Base-by-base conservation (phyloP, 108 stramenopile genomes). In the Skeletonema grethae region DNA sequence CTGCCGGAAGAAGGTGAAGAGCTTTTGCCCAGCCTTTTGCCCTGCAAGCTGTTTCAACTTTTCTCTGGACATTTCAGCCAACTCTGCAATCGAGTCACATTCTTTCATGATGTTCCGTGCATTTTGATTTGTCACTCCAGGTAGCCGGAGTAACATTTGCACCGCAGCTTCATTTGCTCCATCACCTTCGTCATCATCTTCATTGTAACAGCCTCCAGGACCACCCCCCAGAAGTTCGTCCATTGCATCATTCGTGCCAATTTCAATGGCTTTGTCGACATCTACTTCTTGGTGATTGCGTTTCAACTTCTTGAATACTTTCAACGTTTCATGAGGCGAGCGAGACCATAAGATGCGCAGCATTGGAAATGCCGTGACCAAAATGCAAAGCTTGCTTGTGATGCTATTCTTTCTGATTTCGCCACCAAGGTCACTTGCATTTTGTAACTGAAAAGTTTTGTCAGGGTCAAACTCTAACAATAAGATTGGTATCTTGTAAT, bases 381-480 rank as follows among this genome's bases (percentile, higher is more conserved):
- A 81, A 11, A 97, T 63, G 6, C 84, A 83, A 75, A 99, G 83
- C 72, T 97, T 97, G 7, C 94, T 95, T 67, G 84, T 84, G 61
- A 97, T 84, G 50, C 87, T 82, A 69, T 93, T 90, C 20, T 45
- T 85, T 69, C 83, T 70, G 57, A 98, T 97, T 61, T 97, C 97
- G 22, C 85, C 69, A 2, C 90, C 86, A 1, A 98, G 57, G 28
- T 97, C 95, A 63, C 86, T 84, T 7, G 86, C 50, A 48, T 88
- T 90, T 58, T 92, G 93, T 34, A 99, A 67, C 31, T 87, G 77
- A 64, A 99, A 98, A 7, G 95, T 88, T 64, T 97, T 96, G 24
- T 85, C 82, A 20, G 94, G 92, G 43, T 97, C 89, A 76, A 98
- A 95, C 56, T 99, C 99, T 67, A 99, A 97, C 13, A 99, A 75